Percentiles rank a stretch among this genome's conserved stretches.
Conservation (phyloP, 306 rosid genomes). For the Ormosia semicastrata region DNA sequence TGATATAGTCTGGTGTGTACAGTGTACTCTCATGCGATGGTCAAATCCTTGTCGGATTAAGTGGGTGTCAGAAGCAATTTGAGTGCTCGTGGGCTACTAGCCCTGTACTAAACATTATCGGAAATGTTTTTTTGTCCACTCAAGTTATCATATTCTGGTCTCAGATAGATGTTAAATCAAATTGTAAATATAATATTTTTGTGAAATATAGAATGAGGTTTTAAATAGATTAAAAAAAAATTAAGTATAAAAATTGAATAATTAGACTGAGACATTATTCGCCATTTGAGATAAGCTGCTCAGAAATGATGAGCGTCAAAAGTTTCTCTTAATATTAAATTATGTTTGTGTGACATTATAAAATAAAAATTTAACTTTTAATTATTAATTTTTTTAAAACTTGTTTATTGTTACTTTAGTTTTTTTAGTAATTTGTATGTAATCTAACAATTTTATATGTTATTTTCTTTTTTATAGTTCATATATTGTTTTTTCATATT, state of each 20-base stretch:
- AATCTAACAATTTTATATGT: background rate
- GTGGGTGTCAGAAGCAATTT: constrained; percentile 38
- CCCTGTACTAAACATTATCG: background rate
- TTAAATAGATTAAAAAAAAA: no score
- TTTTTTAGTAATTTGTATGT: background rate
- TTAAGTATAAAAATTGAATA: no score
- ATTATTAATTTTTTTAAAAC: background rate
- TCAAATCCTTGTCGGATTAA: constrained; percentile 51
- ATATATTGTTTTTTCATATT: no score
- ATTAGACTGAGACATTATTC: no score
- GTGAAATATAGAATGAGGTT: no score
- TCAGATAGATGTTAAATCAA: no score
- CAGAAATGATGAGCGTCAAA: background rate
- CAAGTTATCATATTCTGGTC: no score
- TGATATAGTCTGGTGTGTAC: constrained; percentile 32
- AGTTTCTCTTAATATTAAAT: background rate
- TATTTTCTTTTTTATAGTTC: background rate
- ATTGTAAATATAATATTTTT: no score
- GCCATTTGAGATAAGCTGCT: background rate
- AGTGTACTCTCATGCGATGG: constrained; percentile 48
- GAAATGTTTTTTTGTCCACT: no score
- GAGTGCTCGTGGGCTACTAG: constrained; percentile 32
- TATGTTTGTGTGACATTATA: background rate
- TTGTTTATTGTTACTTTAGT: no score
- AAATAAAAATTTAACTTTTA: no score